Evolutionary conservation across 805 yeast genomes (phyloP).

Genomic region (Candida krabiensis): DNA sequence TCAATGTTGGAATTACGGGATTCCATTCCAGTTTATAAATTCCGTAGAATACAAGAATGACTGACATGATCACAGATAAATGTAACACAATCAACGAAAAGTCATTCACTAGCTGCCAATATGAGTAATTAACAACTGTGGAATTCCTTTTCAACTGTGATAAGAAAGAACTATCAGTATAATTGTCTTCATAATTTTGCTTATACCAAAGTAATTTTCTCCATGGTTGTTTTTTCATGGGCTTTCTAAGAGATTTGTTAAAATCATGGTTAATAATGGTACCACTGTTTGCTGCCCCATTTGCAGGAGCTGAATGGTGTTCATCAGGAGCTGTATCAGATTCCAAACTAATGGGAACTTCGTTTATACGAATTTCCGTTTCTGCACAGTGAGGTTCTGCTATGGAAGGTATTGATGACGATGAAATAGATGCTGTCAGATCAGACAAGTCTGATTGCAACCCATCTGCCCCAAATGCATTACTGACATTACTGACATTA

Average conservation of each 20-base stretch:
- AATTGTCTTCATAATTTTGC: slow-evolving; percentile 90
- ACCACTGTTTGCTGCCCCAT: no score
- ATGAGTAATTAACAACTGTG: slow-evolving; percentile 68
- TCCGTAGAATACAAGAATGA: slow-evolving; percentile 68
- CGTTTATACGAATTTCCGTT: no score
- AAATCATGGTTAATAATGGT: no score
- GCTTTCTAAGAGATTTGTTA: slow-evolving; percentile 1
- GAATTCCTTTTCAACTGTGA: slow-evolving; percentile 76
- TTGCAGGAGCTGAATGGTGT: no score
- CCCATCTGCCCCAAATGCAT: not conserved
- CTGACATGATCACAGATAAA: slow-evolving; percentile 59
- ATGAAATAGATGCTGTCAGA: slow-evolving; percentile 1
- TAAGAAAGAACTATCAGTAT: slow-evolving; percentile 80
- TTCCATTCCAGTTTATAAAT: slow-evolving; percentile 52
- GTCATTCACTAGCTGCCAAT: slow-evolving; percentile 64
- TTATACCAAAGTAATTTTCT: slow-evolving; percentile 78
- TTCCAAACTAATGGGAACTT: no score
- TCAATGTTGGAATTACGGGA: slow-evolving; percentile 42
- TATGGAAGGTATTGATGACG: slow-evolving; percentile 1
- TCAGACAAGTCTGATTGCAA: not conserved
- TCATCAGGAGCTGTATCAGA: no score
- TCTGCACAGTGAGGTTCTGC: not conserved
- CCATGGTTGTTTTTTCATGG: slow-evolving; percentile 52
- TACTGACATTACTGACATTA: not conserved
- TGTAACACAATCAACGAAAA: slow-evolving; percentile 69